A percentile compares a stretch with the other conserved stretches of the same genome.
phyloP scores from a whole-genome alignment of 169 alveolate genomes.

The Amoebophrya sp. region DNA sequence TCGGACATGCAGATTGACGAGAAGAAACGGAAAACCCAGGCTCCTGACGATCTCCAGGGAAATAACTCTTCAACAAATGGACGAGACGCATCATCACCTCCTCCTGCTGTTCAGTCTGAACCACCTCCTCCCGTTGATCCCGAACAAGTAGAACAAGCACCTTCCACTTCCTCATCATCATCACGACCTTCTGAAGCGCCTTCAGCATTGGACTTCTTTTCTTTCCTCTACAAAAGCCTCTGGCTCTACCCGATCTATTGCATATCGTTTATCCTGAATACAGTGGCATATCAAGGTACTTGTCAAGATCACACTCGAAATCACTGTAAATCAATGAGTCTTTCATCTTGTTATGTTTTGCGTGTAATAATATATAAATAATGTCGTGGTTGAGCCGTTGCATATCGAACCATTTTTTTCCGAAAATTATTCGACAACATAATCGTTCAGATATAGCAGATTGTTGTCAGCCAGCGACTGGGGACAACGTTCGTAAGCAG shows the following conservation, averaged over 20 bases:
- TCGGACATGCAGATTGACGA: no score
- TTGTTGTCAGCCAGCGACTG: not conserved
- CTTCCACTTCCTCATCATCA: not conserved
- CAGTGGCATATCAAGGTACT: not conserved
- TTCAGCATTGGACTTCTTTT: not conserved
- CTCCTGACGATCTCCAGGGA: no score
- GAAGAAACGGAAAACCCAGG: no score
- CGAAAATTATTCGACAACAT: no score
- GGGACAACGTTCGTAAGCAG: not conserved
- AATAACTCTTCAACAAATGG: no score
- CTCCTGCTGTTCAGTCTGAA: not conserved
- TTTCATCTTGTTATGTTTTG: no score
- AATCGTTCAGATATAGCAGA: not conserved
- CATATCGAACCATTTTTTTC: no score
- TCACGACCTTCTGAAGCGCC: not conserved
- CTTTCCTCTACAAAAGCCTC: not conserved
- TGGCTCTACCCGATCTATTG: slow-evolving; percentile 26
- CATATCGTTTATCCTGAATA: not conserved
- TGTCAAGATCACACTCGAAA: no score
- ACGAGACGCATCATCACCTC: no score
- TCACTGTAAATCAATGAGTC: no score
- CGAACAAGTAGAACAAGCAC: not conserved
- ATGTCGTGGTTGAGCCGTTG: no score
- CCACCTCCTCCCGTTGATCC: not conserved
- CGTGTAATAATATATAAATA: no score